phyloP scores from a whole-genome alignment of 768 basidiomycete genomes.

The Terana coerulea region DNA sequence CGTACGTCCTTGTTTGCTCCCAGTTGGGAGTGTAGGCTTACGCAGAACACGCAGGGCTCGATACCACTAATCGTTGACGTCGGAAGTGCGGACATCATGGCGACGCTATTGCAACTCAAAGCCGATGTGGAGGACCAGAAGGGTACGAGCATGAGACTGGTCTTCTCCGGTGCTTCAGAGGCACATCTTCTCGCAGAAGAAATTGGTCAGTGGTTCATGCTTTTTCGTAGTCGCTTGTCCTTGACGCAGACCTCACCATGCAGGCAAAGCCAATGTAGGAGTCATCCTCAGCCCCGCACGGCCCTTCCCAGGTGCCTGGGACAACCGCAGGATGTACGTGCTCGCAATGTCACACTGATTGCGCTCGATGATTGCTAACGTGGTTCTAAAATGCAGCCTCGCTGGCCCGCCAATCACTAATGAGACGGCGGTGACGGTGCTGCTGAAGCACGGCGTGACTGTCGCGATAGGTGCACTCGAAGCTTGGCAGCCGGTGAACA shows the following conservation, averaged over 20 bases:
- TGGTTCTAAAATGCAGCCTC: slow-evolving; percentile 33
- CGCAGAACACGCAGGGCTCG: slow-evolving; percentile 41
- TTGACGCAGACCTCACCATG: background rate
- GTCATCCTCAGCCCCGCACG: slow-evolving; percentile 61
- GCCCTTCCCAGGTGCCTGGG: slow-evolving; percentile 64
- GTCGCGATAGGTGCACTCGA: slow-evolving; percentile 52
- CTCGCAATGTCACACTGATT: background rate
- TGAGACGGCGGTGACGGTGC: slow-evolving; percentile 47
- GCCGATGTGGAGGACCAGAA: slow-evolving; percentile 50
- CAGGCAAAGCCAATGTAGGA: slow-evolving; percentile 37
- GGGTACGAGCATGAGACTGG: slow-evolving; percentile 44
- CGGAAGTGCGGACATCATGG: slow-evolving; percentile 79
- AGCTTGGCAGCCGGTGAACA: slow-evolving; percentile 28
- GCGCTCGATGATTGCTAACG: background rate
- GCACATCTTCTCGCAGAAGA: slow-evolving; percentile 69
- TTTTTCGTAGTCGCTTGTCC: slow-evolving; percentile 17
- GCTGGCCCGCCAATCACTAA: slow-evolving; percentile 67
- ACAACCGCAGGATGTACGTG: slow-evolving; percentile 53
- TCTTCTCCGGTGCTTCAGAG: slow-evolving; percentile 64
- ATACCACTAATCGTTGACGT: slow-evolving; percentile 75
- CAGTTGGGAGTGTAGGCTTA: slow-evolving; percentile 8
- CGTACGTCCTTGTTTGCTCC: slow-evolving; percentile 15
- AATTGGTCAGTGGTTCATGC: slow-evolving; percentile 38
- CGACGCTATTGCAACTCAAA: slow-evolving; percentile 68
- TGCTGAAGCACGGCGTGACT: slow-evolving; percentile 59